These are phyloP conservation scores for Globisporangium irregulare DNA, from an alignment of 352 stramenopile species.

Conservation along the genomic window DNA sequence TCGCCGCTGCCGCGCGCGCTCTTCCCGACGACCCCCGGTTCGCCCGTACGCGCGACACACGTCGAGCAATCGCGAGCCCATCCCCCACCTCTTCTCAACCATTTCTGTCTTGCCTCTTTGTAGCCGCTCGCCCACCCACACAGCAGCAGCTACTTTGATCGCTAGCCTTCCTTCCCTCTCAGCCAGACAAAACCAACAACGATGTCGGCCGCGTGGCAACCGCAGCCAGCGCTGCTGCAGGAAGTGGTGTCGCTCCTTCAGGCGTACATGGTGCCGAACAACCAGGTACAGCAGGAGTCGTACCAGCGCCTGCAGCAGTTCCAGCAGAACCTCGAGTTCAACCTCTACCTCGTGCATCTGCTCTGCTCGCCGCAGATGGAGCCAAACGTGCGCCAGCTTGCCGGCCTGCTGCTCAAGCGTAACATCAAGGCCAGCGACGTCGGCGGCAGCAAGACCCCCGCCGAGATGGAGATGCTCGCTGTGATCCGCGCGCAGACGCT, in stretches of 20 bases:
- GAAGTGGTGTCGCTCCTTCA: constrained; percentile 79
- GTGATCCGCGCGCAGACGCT: constrained; percentile 80
- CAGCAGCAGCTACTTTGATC: background rate
- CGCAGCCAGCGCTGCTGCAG: constrained; percentile 64
- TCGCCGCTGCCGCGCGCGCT: background rate
- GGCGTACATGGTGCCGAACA: constrained; percentile 83
- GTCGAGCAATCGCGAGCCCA: background rate
- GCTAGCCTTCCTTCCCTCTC: background rate
- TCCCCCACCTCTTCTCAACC: background rate
- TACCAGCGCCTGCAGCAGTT: constrained; percentile 86
- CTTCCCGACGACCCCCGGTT: background rate
- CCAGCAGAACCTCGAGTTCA: constrained; percentile 88
- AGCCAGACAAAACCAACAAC: background rate
- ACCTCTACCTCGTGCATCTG: constrained; percentile 85
- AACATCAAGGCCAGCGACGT: constrained; percentile 83
- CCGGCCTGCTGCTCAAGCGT: constrained; percentile 80
- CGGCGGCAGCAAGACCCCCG: constrained; percentile 37
- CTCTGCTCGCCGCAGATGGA: constrained; percentile 63
- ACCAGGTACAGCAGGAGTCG: constrained; percentile 77
- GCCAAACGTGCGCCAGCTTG: constrained; percentile 69
- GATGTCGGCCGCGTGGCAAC: constrained; percentile 68
- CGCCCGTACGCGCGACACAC: constrained; percentile 3
- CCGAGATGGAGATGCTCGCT: constrained; percentile 74
- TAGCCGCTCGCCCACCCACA: background rate
- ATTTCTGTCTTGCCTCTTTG: background rate